Percentiles rank a stretch among this genome's conserved stretches.
phyloP scores from a whole-genome alignment of 768 basidiomycete species.

The Tylopilus felleus region DNA sequence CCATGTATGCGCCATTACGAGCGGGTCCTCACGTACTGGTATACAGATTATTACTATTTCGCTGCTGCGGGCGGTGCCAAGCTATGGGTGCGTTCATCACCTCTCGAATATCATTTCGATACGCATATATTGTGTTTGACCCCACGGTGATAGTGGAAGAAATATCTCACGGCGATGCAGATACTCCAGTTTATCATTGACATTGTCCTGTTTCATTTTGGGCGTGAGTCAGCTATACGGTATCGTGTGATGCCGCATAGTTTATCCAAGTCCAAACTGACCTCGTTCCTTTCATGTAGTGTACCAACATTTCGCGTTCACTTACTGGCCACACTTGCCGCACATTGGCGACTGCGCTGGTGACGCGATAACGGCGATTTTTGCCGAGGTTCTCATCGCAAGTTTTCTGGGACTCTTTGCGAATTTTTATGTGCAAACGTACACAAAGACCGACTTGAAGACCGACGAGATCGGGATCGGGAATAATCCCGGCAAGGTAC shows the following conservation, averaged over 20 bases:
- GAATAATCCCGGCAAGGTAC: conserved; percentile 1
- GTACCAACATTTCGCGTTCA: conserved; percentile 28
- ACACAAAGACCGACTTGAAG: conserved; percentile 7
- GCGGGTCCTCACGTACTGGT: not conserved
- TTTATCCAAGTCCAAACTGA: not conserved
- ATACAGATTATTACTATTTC: conserved; percentile 93
- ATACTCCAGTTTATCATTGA: conserved; percentile 26
- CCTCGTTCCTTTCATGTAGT: conserved; percentile 6
- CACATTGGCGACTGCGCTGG: conserved; percentile 28
- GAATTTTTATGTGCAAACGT: conserved; percentile 26
- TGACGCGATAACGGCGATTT: conserved; percentile 16
- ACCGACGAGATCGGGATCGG: not conserved
- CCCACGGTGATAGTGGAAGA: conserved; percentile 23
- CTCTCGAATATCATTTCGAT: not conserved
- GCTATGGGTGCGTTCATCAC: conserved; percentile 21
- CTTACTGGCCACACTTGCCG: conserved; percentile 22
- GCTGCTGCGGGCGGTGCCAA: conserved; percentile 69
- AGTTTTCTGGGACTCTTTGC: conserved; percentile 25
- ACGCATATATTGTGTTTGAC: not conserved
- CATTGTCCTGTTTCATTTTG: conserved; percentile 19
- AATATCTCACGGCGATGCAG: conserved; percentile 26
- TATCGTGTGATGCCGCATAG: not conserved
- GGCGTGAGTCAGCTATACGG: conserved; percentile 15
- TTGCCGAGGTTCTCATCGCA: conserved; percentile 13
- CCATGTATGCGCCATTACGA: not conserved